Conservation (phyloP, 164 flowering plant species). For the Protea cynaroides region DNA sequence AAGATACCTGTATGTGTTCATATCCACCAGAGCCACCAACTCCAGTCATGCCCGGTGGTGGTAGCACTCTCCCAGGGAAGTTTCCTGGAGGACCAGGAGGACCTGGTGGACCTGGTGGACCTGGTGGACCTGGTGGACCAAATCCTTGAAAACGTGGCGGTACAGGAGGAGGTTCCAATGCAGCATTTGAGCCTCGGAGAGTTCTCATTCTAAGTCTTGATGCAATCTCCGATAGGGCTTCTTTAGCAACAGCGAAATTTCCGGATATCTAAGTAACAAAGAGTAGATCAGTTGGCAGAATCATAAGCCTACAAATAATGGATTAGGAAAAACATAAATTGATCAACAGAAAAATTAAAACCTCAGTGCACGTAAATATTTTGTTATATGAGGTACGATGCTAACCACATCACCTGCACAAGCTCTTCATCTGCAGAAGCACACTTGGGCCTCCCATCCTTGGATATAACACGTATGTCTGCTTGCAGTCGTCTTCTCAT, state of each 20-base stretch:
- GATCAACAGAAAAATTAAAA: background rate
- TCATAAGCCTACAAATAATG: background rate
- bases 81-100: slow-evolving; percentile 20
- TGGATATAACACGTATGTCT: slow-evolving; percentile 59
- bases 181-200: slow-evolving; percentile 40
- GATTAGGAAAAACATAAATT: background rate
- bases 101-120: slow-evolving; percentile 29
- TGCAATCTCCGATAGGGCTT: slow-evolving; percentile 58
- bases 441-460: slow-evolving; percentile 55
- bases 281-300: slow-evolving; percentile 9
- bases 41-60: slow-evolving; percentile 29
- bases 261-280: slow-evolving; percentile 48
- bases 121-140: slow-evolving; percentile 23
- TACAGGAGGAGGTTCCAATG: slow-evolving; percentile 30
- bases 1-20: slow-evolving; percentile 36
- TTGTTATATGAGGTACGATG: slow-evolving; percentile 1
- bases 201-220: slow-evolving; percentile 58
- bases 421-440: slow-evolving; percentile 75
- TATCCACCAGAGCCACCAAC: slow-evolving; percentile 37
- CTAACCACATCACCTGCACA: slow-evolving; percentile 58
- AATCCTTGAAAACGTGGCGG: slow-evolving; percentile 30
- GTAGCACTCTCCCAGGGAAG: slow-evolving; percentile 28
- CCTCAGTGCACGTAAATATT: slow-evolving; percentile 4
- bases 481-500: slow-evolving; percentile 70
- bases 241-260: slow-evolving; percentile 49